Evolutionary conservation across 257 asterid species (phyloP), one percentile per base, ranked within the genome.

Genomic region (Knoxia roxburghii): DNA sequence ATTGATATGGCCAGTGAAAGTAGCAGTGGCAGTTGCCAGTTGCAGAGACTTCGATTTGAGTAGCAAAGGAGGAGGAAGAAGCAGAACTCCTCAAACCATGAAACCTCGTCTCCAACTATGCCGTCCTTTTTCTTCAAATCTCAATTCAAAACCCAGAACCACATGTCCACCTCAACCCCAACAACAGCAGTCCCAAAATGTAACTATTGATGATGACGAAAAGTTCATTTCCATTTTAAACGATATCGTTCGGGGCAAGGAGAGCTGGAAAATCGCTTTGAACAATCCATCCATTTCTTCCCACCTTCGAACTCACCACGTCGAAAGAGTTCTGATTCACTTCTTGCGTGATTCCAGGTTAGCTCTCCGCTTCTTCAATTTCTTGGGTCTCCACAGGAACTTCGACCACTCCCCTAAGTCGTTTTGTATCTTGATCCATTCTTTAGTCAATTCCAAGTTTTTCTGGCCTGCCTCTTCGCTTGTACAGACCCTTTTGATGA

Each of bases 401-500:
- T 93, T 88, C 71, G 70, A 66, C 69, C 99, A 93, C 70, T 90
- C 97, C 10, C 85, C 89, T 41, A 39, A 76, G 64, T 88, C 99
- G 64, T 93, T 93, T 73, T 90, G 95, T 71, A 79, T 86, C 77
- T 78, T 90, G 53, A 68, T 90, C 67, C 97, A 93, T 81, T 84
- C 97, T 13, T 65, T 93, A 39, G 97, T 85, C 64, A 88, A 79
- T 71, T 82, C 91, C 1, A 87, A 82, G 57, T 87, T 83, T 41
- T 88, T 82, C 77, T 93, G 96, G 96, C 99, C 97, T 62, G 97
- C 97, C 13, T 82, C 90, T 33, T 90, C 99, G 0, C 87, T 90
- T 73, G 64, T 88, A 76, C 90, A 86, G 78, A 88, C 95, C 77
- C 88, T 93, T 65, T 43, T 93, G 82, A 90, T 73, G 32, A 82